Percentiles rank a stretch among this genome's conserved stretches.
phyloP scores from a whole-genome alignment of 2,329 filamentous ascomycete genomes.

The Fusarium praegraminearum region DNA sequence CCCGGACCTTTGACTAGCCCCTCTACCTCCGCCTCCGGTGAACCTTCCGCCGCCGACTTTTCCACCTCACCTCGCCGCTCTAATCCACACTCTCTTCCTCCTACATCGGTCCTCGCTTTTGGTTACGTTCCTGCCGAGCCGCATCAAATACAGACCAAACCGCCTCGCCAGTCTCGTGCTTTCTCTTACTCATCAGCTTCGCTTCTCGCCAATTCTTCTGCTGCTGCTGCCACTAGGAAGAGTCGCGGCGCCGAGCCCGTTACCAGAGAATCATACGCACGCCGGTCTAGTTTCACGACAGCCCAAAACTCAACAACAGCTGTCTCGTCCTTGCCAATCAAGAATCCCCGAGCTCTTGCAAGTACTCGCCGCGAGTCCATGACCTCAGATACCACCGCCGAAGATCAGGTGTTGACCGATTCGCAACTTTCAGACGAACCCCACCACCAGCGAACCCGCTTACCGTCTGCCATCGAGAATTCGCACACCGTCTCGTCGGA shows the following conservation, averaged over 20 bases:
- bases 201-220: slow-evolving; percentile 59
- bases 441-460: slow-evolving; percentile 58
- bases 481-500: slow-evolving; percentile 60
- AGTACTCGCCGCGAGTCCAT: slow-evolving; percentile 59
- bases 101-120: slow-evolving; percentile 27
- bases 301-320: slow-evolving; percentile 59
- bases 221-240: slow-evolving; percentile 63
- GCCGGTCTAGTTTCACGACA: slow-evolving; percentile 71
- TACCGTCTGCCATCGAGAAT: slow-evolving; percentile 49
- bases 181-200: slow-evolving; percentile 48
- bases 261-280: slow-evolving; percentile 67
- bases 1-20: slow-evolving; percentile 39
- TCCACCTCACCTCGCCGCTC: slow-evolving; percentile 39
- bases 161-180: slow-evolving; percentile 36
- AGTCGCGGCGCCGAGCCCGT: slow-evolving; percentile 70
- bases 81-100: slow-evolving; percentile 33
- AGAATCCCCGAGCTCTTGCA: slow-evolving; percentile 57
- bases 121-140: slow-evolving; percentile 28
- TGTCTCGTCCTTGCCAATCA: slow-evolving; percentile 45
- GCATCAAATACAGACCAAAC: slow-evolving; percentile 25
- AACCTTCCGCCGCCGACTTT: slow-evolving; percentile 47
- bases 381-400: slow-evolving; percentile 56
- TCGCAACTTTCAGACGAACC: slow-evolving; percentile 61
- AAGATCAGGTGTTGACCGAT: slow-evolving; percentile 53
- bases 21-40: slow-evolving; percentile 46